These are phyloP conservation scores for Penicillium palitans DNA, from an alignment of 2,329 filamentous ascomycete genomes.

Conservation along the genomic window DNA sequence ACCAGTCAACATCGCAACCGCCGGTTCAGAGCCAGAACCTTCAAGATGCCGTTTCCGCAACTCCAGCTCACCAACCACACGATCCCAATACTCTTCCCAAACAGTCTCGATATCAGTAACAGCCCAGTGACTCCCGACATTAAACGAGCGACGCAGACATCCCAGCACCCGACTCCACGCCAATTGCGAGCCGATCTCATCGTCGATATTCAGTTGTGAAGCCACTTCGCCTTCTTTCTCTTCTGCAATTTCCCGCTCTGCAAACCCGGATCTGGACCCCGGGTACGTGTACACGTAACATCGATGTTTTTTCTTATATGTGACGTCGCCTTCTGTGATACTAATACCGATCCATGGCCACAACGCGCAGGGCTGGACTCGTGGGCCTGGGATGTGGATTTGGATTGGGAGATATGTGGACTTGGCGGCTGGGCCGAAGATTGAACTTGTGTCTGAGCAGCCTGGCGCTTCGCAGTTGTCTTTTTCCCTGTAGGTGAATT, in stretches of 20 bases:
- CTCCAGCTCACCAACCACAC: slow-evolving; percentile 24
- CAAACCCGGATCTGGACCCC: slow-evolving; percentile 61
- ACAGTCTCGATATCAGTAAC: slow-evolving; percentile 40
- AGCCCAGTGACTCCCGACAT: slow-evolving; percentile 32
- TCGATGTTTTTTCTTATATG: slow-evolving; percentile 33
- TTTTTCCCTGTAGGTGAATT: slow-evolving; percentile 6
- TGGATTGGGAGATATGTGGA: slow-evolving; percentile 47
- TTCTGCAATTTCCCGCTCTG: slow-evolving; percentile 64
- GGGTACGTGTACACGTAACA: slow-evolving; percentile 54
- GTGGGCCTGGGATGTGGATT: slow-evolving; percentile 55
- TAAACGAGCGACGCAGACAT: slow-evolving; percentile 60
- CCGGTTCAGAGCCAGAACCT: slow-evolving; percentile 16
- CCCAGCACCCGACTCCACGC: slow-evolving; percentile 66
- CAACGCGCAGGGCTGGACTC: slow-evolving; percentile 12
- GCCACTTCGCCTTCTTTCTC: slow-evolving; percentile 42
- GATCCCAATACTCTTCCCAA: slow-evolving; percentile 41
- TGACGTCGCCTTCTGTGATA: slow-evolving; percentile 29
- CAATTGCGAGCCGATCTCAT: slow-evolving; percentile 55
- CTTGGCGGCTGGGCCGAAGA: slow-evolving; percentile 31
- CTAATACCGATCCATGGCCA: slow-evolving; percentile 26
- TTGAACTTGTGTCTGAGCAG: slow-evolving; percentile 29
- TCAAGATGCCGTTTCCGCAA: slow-evolving; percentile 18
- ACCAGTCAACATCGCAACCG: slow-evolving; percentile 6
- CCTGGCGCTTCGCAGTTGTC: slow-evolving; percentile 36
- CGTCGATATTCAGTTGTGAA: slow-evolving; percentile 1